Percentiles rank a stretch among this genome's conserved stretches.
These are phyloP conservation scores for Aspergillus baeticus DNA, from an alignment of 495 filamentous ascomycete genomes.

Conservation along the genomic window DNA sequence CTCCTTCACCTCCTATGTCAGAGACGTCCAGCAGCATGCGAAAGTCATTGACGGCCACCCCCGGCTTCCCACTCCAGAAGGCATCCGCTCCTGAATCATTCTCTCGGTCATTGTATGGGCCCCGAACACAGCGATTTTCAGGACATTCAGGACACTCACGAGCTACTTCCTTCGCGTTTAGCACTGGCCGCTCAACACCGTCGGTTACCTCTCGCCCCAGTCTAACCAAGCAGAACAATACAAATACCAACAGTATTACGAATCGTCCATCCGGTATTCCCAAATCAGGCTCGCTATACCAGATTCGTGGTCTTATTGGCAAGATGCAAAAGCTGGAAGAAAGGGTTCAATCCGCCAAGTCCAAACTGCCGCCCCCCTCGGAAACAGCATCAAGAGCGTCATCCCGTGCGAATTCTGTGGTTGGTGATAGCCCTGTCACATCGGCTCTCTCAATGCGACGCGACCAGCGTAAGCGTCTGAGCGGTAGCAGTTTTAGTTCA, in stretches of 20 bases:
- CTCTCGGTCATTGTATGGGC: conserved; percentile 40
- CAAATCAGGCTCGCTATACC: conserved; percentile 82
- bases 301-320: conserved; percentile 88
- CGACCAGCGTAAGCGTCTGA: conserved; percentile 62
- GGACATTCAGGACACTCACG: conserved; percentile 50
- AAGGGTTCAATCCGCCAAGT: conserved; percentile 87
- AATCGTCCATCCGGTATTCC: conserved; percentile 51
- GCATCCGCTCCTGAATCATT: conserved; percentile 36
- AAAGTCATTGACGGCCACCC: conserved; percentile 45
- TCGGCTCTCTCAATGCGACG: conserved; percentile 75
- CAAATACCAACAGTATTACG: conserved; percentile 9
- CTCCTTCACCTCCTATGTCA: conserved; percentile 62
- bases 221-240: conserved; percentile 31
- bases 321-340: conserved; percentile 97
- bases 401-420: conserved; percentile 57
- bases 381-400: conserved; percentile 79
- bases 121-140: conserved; percentile 36
- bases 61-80: conserved; percentile 40
- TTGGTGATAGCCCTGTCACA: conserved; percentile 59
- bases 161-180: conserved; percentile 51
- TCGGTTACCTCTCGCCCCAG: conserved; percentile 40
- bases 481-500: conserved; percentile 59
- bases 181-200: conserved; percentile 40
- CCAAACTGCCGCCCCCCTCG: conserved; percentile 80
- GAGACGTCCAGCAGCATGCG: conserved; percentile 46